phyloP scores from a whole-genome alignment of 1,139 yeast genomes.

The Ashbya aceris region DNA sequence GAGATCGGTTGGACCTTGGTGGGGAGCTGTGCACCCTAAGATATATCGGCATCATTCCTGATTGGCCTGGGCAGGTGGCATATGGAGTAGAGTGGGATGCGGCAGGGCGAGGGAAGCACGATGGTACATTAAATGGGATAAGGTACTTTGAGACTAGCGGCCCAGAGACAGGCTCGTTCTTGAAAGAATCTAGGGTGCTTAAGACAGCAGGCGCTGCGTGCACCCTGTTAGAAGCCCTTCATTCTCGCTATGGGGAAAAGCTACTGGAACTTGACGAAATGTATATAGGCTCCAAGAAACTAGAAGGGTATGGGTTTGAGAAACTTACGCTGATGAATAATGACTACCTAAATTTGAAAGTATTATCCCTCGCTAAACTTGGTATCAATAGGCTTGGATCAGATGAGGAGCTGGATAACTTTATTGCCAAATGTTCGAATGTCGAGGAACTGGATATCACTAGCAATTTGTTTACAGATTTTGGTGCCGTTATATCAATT shows the following conservation, averaged over 20 bases:
- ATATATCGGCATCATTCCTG: constrained; percentile 49
- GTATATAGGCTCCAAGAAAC: constrained; percentile 44
- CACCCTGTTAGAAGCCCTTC: constrained; percentile 43
- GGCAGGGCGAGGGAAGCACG: constrained; percentile 42
- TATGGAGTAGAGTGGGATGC: constrained; percentile 88
- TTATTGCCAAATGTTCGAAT: constrained; percentile 10
- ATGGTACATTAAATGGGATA: constrained; percentile 40
- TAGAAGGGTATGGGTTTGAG: constrained; percentile 59
- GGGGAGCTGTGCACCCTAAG: constrained; percentile 54
- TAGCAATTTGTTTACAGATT: constrained; percentile 43
- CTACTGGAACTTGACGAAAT: constrained; percentile 27
- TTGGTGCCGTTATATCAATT: constrained; percentile 36
- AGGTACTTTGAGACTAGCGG: constrained; percentile 35
- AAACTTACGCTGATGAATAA: constrained; percentile 41
- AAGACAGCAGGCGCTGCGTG: constrained; percentile 8
- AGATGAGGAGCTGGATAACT: constrained; percentile 4
- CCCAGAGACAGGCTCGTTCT: constrained; percentile 52
- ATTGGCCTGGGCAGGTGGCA: constrained; percentile 53
- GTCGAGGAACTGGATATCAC: constrained; percentile 49
- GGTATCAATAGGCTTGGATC: constrained; percentile 22
- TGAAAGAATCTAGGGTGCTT: constrained; percentile 38
- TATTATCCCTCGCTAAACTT: constrained; percentile 43
- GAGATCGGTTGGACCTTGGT: constrained; percentile 40
- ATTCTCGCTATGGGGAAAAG: constrained; percentile 36
- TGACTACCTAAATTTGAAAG: constrained; percentile 37